Conservation (phyloP, 495 filamentous ascomycete genomes). For the Daldinia concentrica region DNA sequence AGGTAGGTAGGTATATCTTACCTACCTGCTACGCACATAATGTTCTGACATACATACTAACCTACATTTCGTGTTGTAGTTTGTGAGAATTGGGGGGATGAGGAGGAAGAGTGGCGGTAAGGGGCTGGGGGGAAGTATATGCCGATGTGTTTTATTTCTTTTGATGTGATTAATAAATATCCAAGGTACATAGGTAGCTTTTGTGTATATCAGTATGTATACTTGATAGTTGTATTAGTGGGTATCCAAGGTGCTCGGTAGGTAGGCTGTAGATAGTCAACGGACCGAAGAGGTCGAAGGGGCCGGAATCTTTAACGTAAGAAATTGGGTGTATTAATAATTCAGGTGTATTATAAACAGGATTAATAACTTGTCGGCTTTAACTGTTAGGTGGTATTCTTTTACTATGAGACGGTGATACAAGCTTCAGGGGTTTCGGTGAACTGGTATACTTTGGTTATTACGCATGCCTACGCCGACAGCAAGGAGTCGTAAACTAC, state of each 20-base stretch:
- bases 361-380: neutral
- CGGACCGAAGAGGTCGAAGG: neutral
- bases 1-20: neutral
- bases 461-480: neutral
- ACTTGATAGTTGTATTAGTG: no score
- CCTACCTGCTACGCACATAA: neutral
- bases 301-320: neutral
- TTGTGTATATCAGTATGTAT: no score
- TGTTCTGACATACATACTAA: constrained; percentile 1
- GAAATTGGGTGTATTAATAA: neutral
- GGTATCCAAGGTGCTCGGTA: no score
- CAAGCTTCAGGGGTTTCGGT: neutral
- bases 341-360: neutral
- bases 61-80: neutral
- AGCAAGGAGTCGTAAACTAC: neutral
- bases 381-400: neutral
- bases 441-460: neutral
- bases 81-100: neutral
- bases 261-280: neutral
- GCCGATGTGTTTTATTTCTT: neutral
- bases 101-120: neutral
- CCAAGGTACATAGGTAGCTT: no score
- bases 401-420: neutral
- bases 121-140: neutral
- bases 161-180: no score